Conservation (phyloP, 495 filamentous ascomycete genomes). For the Tuber melanosporum region DNA sequence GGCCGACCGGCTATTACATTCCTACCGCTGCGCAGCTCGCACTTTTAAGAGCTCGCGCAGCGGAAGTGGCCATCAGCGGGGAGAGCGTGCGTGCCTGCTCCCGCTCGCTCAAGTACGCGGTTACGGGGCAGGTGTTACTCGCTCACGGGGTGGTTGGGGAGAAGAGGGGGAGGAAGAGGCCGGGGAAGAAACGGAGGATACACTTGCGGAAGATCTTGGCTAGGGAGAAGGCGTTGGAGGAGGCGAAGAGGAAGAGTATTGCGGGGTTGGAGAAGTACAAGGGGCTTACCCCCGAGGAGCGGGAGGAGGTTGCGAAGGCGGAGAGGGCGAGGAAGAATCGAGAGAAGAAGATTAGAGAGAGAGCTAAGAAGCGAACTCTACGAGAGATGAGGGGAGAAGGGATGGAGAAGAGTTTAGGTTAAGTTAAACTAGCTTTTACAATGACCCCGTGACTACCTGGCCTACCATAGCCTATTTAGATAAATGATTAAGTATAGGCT, state of each 20-base stretch:
- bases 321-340: constrained; percentile 28
- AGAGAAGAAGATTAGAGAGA: constrained; percentile 32
- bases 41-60: neutral
- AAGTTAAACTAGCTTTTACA: neutral
- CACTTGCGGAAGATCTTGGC: constrained; percentile 7
- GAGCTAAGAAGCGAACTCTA: constrained; percentile 18
- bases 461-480: neutral
- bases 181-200: constrained; percentile 25
- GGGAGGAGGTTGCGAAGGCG: constrained; percentile 17
- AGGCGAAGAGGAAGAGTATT: constrained; percentile 22
- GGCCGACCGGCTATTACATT: constrained; percentile 19
- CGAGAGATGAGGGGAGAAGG: neutral
- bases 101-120: neutral
- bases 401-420: constrained; percentile 7
- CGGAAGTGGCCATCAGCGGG: neutral
- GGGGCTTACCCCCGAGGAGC: constrained; percentile 21
- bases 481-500: constrained; percentile 55
- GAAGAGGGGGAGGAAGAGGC: constrained; percentile 5
- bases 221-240: constrained; percentile 14
- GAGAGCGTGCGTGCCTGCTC: neutral
- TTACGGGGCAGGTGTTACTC: constrained; percentile 6
- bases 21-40: constrained; percentile 17
- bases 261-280: constrained; percentile 27
- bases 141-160: constrained; percentile 5
- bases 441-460: neutral